phyloP scores from a whole-genome alignment of 257 asterid species.

The Gardenia jasminoides region DNA sequence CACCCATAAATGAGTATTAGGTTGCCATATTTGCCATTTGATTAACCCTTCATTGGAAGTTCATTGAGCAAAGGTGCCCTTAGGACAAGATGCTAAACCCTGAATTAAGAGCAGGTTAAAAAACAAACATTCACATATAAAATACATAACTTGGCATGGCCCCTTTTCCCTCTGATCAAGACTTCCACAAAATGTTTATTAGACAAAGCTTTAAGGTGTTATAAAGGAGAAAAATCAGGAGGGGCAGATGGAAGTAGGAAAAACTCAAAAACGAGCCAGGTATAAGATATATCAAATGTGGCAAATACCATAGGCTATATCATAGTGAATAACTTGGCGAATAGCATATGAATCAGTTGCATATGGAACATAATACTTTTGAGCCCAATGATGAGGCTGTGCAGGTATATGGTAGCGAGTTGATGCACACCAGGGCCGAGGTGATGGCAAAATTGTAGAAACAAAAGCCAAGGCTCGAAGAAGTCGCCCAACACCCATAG shows the following conservation, averaged over 20 bases:
- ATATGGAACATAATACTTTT: slow-evolving; percentile 83
- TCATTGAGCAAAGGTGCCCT: neutral
- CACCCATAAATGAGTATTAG: too few relatives aligned
- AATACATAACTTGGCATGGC: neutral
- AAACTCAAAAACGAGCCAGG: neutral
- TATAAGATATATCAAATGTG: slow-evolving; percentile 1
- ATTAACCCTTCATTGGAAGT: neutral
- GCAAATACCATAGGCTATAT: slow-evolving; percentile 66
- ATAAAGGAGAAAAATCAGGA: neutral
- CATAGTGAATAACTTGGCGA: slow-evolving; percentile 62
- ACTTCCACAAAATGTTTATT: neutral
- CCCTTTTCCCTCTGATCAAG: neutral
- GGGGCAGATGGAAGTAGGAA: neutral
- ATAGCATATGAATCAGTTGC: slow-evolving; percentile 71
- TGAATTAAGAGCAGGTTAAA: neutral
- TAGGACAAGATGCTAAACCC: neutral
- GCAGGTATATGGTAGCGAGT: slow-evolving; percentile 74
- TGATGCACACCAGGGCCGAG: slow-evolving; percentile 98
- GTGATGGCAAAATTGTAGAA: slow-evolving; percentile 91
- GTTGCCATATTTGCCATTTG: neutral
- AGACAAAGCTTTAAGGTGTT: neutral
- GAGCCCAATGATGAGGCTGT: slow-evolving; percentile 86
- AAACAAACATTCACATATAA: neutral
- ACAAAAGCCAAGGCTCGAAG: slow-evolving; percentile 81
- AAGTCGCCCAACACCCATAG: slow-evolving; percentile 95